These are phyloP conservation scores for Pseudogymnoascus sp. DNA, from an alignment of 2,329 filamentous ascomycete genomes.

Conservation along the genomic window DNA sequence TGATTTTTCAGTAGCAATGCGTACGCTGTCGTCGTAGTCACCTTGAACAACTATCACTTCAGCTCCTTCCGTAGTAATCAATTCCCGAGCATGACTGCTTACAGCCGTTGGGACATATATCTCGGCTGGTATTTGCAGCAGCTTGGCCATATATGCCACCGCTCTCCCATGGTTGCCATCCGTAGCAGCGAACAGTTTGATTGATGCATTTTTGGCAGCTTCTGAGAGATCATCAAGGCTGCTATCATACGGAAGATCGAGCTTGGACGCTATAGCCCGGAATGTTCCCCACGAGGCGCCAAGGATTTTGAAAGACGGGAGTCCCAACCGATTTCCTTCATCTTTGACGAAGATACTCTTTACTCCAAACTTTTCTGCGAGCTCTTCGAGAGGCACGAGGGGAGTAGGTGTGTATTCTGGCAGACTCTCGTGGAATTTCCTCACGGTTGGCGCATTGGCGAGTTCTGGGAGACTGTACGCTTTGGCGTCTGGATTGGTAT, in stretches of 20 bases:
- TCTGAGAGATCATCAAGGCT: constrained; percentile 35
- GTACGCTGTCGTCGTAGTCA: constrained; percentile 45
- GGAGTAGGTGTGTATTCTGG: constrained; percentile 48
- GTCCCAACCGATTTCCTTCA: constrained; percentile 57
- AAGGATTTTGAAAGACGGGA: constrained; percentile 72
- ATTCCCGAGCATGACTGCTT: constrained; percentile 40
- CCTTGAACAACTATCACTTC: constrained; percentile 45
- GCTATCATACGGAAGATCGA: constrained; percentile 18
- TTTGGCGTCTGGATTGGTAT: not conserved
- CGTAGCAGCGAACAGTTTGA: constrained; percentile 53
- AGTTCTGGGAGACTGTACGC: not conserved
- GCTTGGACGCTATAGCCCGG: constrained; percentile 34
- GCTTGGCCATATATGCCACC: constrained; percentile 56
- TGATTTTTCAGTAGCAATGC: not conserved
- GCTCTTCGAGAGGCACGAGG: constrained; percentile 40
- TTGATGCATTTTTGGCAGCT: constrained; percentile 21
- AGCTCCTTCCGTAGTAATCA: constrained; percentile 56
- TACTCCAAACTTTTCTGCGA: constrained; percentile 51
- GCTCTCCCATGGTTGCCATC: constrained; percentile 74
- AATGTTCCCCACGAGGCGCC: constrained; percentile 68
- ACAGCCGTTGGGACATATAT: constrained; percentile 58
- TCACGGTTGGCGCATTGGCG: not conserved
- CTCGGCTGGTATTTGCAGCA: constrained; percentile 44
- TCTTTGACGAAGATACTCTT: constrained; percentile 58
- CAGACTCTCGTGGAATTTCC: constrained; percentile 47